Evolutionary conservation across 1,284 basidiomycete genomes (phyloP), one percentile per base, ranked within the genome.

Genomic region (Trichosporon sp.): DNA sequence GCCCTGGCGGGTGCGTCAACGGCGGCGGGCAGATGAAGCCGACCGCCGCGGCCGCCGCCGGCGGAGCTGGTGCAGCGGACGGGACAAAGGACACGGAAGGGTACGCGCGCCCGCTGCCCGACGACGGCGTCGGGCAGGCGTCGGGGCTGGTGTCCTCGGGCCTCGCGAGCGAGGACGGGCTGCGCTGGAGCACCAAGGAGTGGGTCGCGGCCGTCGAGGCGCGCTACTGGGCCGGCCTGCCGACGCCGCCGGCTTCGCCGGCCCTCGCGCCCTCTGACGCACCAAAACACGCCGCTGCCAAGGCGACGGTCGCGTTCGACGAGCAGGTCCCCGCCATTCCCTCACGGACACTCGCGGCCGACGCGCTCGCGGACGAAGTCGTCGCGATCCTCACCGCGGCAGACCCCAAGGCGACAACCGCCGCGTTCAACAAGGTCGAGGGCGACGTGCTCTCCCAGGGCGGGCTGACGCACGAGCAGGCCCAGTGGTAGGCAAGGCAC

Each of bases 1-100:
- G 97, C 84, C 97, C 97, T 0, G 89, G 92, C 0, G 97, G 97
- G 6, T 99, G 97, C 80, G 93, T 98, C 63, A 98, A 98, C 78
- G 96, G 97, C 2, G 96, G 97, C 29, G 97, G 97, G 1, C 97
- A 99, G 84, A 86, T 95, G 76, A 90, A 90, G 73, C 89, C 82
- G n/a, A 76, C 74, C n/a, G n/a, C n/a, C n/a, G n/a, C n/a, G n/a
- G n/a, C n/a, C n/a, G n/a, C n/a, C n/a, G n/a, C n/a, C n/a, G n/a
- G n/a, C n/a, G n/a, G n/a, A n/a, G n/a, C n/a, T n/a, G n/a, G n/a
- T n/a, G n/a, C n/a, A n/a, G n/a, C n/a, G n/a, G n/a, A n/a, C n/a
- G n/a, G n/a, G n/a, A n/a, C n/a, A n/a, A 66, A 58, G 18, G 70
- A 51, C 47, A 69, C 69, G 68, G 89, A 91, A 78, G 89, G 90